Evolutionary conservation across 208 protist species (phyloP), one percentile per base, ranked within the genome.

Genomic region (Acanthamoeba castellanii): DNA sequence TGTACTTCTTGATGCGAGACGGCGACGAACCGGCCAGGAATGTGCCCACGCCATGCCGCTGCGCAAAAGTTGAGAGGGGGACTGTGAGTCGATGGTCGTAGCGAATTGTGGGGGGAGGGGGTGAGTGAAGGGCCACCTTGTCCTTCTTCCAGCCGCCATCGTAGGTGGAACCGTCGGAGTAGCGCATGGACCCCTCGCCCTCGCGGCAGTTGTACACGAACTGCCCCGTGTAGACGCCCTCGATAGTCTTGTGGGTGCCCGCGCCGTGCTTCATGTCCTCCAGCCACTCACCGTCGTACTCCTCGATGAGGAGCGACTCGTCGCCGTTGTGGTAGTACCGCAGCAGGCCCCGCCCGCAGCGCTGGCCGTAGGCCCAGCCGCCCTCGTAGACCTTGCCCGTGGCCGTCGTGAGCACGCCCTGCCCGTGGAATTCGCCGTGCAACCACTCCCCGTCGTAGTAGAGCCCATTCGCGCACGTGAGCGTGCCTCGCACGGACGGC

Each of bases 311-410:
- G 32, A 55, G 72, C 37, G 72, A 50, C 37, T 68, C 50, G n/a
- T 59, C 30, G 47, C n/a, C 52, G 32, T 64, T 89, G 32, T 66
- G 82, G 50, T 42, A 89, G 50, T 59, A 66, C 30, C 82, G 42
- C 47, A 68, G 55, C 32, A 89, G 8, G 32, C 82, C 82, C 27
- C 55, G 47, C 13, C 82, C 82, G 55, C 55, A 66, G 18, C 82
- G 27, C 52, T 66, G 55, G 22, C 82, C 82, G 55, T 89, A 52
- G 16, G 52, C 82, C 82, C 82, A 89, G 11, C 37, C 82, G 47
- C 82, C 82, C n/a, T 89, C 82, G 82, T 89, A 89, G 9, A 68
- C 82, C 50, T 89, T 89, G n/a, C 82, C 82, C 32, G 82, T 89
- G 55, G 47, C 32, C 82, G 82, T 89, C 7, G 52, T 68, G 30